phyloP scores from a whole-genome alignment of 106 monocot species.

The Phalaenopsis equestris region DNA sequence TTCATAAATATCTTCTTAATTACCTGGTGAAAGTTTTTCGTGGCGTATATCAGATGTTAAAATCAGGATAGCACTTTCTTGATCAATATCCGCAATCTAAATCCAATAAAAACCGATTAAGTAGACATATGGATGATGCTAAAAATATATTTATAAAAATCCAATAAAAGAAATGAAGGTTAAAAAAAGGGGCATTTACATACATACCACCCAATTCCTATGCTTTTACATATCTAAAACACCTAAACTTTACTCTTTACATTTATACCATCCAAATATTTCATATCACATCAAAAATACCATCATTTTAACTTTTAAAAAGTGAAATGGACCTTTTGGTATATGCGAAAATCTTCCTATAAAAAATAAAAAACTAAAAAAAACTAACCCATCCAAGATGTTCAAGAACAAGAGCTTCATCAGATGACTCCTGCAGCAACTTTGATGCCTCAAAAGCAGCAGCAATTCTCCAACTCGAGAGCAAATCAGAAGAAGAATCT shows the following conservation, averaged over 20 bases:
- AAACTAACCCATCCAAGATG: conserved; percentile 94
- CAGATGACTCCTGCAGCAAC: conserved; percentile 76
- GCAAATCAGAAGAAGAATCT: conserved; percentile 15
- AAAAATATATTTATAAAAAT: not conserved
- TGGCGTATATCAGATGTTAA: conserved; percentile 79
- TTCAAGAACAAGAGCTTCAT: conserved; percentile 73
- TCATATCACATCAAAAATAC: too few relatives aligned
- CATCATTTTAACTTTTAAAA: too few relatives aligned
- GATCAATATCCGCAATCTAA: conserved; percentile 88
- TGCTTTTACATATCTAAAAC: too few relatives aligned
- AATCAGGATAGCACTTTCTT: conserved; percentile 70
- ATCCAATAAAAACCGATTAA: conserved; percentile 11
- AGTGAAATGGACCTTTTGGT: too few relatives aligned
- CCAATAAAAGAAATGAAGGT: not conserved
- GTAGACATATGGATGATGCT: conserved; percentile 1
- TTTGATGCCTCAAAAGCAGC: conserved; percentile 81
- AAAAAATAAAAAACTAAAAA: too few relatives aligned
- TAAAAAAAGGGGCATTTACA: not conserved
- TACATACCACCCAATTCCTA: too few relatives aligned
- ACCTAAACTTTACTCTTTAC: too few relatives aligned
- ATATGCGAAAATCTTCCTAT: too few relatives aligned
- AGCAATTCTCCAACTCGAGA: conserved; percentile 47
- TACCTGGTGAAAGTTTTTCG: conserved; percentile 79
- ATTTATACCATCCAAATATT: too few relatives aligned
- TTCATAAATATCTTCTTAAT: not conserved